A percentile compares a stretch with the other conserved stretches of the same genome.
These are phyloP conservation scores for Trichoderma atroviride DNA, from an alignment of 2,329 filamentous ascomycete species.

Conservation along the genomic window DNA sequence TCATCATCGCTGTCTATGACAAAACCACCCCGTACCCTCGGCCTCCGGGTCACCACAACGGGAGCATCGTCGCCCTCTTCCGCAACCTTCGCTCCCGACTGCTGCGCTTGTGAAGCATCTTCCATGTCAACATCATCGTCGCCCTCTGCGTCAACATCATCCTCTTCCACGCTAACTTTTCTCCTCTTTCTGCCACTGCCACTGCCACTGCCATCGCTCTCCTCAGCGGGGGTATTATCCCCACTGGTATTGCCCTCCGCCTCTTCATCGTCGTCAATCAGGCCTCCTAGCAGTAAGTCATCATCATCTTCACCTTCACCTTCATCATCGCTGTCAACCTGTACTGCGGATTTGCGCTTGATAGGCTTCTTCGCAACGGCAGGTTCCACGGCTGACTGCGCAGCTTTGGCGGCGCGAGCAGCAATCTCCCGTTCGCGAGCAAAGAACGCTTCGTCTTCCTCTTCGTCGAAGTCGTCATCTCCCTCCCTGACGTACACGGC, in stretches of 20 bases:
- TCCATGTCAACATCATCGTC: slow-evolving; percentile 38
- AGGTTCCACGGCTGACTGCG: slow-evolving; percentile 31
- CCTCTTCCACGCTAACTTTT: slow-evolving; percentile 34
- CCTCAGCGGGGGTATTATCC: slow-evolving; percentile 34
- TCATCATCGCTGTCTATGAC: slow-evolving; percentile 64
- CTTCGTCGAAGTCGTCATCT: slow-evolving; percentile 87
- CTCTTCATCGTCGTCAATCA: slow-evolving; percentile 33
- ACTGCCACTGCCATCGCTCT: slow-evolving; percentile 34
- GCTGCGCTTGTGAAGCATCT: slow-evolving; percentile 26
- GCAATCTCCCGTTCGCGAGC: slow-evolving; percentile 65
- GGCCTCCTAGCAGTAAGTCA: slow-evolving; percentile 30
- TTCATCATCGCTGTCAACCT: slow-evolving; percentile 37
- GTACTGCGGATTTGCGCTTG: slow-evolving; percentile 38
- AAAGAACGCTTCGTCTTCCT: slow-evolving; percentile 73
- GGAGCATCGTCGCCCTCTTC: slow-evolving; percentile 39
- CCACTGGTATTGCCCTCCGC: neutral
- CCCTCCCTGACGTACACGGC: slow-evolving; percentile 77
- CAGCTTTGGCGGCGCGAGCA: slow-evolving; percentile 51
- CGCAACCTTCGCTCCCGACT: slow-evolving; percentile 28
- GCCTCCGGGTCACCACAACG: slow-evolving; percentile 41
- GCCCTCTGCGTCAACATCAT: slow-evolving; percentile 28
- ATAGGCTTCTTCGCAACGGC: slow-evolving; percentile 25
- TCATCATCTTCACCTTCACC: slow-evolving; percentile 34
- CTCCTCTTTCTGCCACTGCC: slow-evolving; percentile 34
- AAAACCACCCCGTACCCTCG: slow-evolving; percentile 56